These are phyloP conservation scores for Myriosclerotinia scirpicola DNA, from an alignment of 2,329 filamentous ascomycete genomes.

Conservation along the genomic window DNA sequence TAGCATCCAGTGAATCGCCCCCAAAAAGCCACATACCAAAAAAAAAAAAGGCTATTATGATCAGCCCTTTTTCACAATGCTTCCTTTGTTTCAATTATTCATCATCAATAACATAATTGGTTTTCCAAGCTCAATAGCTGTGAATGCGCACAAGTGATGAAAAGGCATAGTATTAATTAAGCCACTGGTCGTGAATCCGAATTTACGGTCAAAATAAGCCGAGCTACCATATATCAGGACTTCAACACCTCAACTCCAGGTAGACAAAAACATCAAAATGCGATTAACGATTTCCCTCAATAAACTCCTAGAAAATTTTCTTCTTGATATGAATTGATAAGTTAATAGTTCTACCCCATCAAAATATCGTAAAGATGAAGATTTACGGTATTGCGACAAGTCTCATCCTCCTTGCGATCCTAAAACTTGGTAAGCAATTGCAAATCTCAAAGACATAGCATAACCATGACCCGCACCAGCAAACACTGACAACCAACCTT, in stretches of 20 bases:
- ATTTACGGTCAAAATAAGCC: background rate
- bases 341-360: background rate
- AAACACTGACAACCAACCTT: background rate
- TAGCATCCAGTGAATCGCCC: background rate
- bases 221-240: background rate
- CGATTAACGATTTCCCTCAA: background rate
- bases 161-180: background rate
- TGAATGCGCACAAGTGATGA: background rate
- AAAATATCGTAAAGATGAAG: constrained; percentile 5
- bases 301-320: background rate
- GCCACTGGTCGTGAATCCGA: background rate
- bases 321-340: background rate
- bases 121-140: background rate
- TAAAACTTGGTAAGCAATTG: background rate
- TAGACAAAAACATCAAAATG: background rate
- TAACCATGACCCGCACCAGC: no score
- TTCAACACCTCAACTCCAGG: no score
- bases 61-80: background rate
- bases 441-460: background rate
- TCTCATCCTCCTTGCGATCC: background rate
- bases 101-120: background rate
- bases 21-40: background rate
- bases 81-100: background rate
- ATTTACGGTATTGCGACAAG: background rate
- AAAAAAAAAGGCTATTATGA: no score